Percentiles rank a stretch among this genome's conserved stretches.
Conservation (phyloP, 2,329 filamentous ascomycete species). For the Alternaria postmessia region DNA sequence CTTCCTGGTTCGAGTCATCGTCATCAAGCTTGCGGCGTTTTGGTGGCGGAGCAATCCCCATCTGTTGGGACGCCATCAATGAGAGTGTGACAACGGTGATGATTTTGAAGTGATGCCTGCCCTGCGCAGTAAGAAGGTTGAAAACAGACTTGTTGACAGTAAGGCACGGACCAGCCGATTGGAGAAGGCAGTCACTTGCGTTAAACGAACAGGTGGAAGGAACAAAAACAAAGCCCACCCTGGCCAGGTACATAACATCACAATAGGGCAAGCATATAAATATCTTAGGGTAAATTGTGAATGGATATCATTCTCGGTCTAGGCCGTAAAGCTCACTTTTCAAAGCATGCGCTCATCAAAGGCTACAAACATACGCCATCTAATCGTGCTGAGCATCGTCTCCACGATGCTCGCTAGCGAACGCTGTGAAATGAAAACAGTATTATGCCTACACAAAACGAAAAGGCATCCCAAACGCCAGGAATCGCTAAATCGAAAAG, state of each 20-base stretch:
- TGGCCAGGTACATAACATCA: background rate
- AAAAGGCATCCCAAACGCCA: conserved; percentile 42
- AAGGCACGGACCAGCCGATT: conserved; percentile 10
- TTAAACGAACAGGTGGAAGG: background rate
- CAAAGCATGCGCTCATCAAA: conserved; percentile 29
- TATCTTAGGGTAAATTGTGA: conserved; percentile 8
- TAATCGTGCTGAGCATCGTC: conserved; percentile 35
- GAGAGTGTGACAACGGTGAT: background rate
- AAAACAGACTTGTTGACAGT: background rate
- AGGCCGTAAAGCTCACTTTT: conserved; percentile 30
- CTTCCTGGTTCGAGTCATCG: conserved; percentile 10
- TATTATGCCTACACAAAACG: conserved; percentile 33
- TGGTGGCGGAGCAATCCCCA: conserved; percentile 18
- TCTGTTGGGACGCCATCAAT: conserved; percentile 18
- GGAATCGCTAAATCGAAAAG: conserved; percentile 38
- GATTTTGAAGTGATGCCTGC: background rate
- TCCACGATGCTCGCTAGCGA: conserved; percentile 35
- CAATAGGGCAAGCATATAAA: background rate
- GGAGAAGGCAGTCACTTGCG: conserved; percentile 10
- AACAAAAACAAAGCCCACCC: background rate
- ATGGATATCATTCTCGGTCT: conserved; percentile 32
- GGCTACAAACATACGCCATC: conserved; percentile 41
- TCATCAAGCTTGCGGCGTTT: conserved; percentile 40
- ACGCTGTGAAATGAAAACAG: conserved; percentile 37
- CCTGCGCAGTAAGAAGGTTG: background rate